phyloP scores from a whole-genome alignment of 768 basidiomycete species.

The Tricholoma hemisulphureum region DNA sequence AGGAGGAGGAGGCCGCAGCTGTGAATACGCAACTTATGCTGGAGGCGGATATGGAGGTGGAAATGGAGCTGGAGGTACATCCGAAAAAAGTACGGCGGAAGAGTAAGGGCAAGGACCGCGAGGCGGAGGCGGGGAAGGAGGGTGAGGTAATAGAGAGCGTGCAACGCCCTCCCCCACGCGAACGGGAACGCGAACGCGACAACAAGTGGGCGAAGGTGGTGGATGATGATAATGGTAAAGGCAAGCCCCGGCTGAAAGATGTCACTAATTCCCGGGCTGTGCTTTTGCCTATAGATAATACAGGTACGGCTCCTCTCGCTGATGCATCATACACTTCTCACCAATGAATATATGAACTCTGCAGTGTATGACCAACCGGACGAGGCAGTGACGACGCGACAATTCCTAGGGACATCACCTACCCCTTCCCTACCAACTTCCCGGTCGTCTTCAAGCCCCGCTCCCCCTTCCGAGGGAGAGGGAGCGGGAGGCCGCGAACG shows the following conservation, averaged over 20 bases:
- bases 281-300: constrained; percentile 44
- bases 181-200: constrained; percentile 31
- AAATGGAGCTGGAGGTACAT: constrained; percentile 27
- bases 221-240: constrained; percentile 31
- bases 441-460: constrained; percentile 46
- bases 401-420: constrained; percentile 29
- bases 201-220: constrained; percentile 34
- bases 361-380: constrained; percentile 21
- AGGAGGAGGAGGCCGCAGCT: constrained; percentile 50
- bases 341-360: neutral
- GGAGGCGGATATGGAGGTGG: constrained; percentile 35
- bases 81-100: constrained; percentile 49
- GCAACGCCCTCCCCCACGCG: neutral
- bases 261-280: constrained; percentile 57
- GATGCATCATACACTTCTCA: neutral
- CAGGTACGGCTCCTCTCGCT: constrained; percentile 28
- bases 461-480: constrained; percentile 35
- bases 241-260: constrained; percentile 57
- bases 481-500: constrained; percentile 50
- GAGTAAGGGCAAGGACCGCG: constrained; percentile 42
- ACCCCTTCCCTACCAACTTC: constrained; percentile 49
- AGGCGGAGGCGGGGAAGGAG: constrained; percentile 28
- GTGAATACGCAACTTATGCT: constrained; percentile 32
- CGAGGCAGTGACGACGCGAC: constrained; percentile 12
- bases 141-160: constrained; percentile 7